Base-by-base conservation (phyloP, 768 basidiomycete genomes). In the Leucosporidium creatinivorum region DNA sequence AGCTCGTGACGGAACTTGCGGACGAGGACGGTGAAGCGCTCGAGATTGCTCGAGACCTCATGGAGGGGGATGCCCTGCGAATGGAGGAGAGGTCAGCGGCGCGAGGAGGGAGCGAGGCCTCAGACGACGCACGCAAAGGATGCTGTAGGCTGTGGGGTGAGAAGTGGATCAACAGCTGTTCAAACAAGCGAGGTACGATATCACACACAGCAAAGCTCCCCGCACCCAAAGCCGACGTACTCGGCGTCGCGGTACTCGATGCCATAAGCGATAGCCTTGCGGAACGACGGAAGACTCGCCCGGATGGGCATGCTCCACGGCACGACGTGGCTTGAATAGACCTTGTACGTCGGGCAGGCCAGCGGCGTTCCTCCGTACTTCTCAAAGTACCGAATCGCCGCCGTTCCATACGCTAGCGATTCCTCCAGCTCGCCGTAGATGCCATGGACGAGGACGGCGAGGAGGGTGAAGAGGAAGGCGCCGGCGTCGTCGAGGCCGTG, bases 1-100 rank as follows among this genome's bases (percentile, higher is more conserved):
- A 71, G 61, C 58, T 71, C 70, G 61, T 71, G 47, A 12, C 70
- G 66, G 56, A 67, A 71, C 48, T 71, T 67, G 39, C 70, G 66
- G 4, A 71, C 70, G 36, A 65, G 61, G 31, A 71, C 63, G 2
- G 63, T 63, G 64, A 65, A 71, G 2, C 66, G 70, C 39, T 71
- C 70, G 26, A 71, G 15, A 26, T 71, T 49, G 51, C 17, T 56
- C 10, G 63, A 63, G 19, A 71, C 51, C 15, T 67, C 63, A 28
- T 48, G 12, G 3, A 71, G 61, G 3, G 33, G 36, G 6, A 65
- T 61, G 28, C 70, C 58, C 65, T 26, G 60, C 60, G 47, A 66
- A 57, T 18, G 39, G 25, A 25, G 57, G 58, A 65, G 39, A 2
- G 50, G 51, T 65, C 21, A 56, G 39, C 52, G 52, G 19, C 31